Percentiles rank a stretch among this genome's conserved stretches.
phyloP scores from a whole-genome alignment of 2,329 filamentous ascomycete genomes.

The Scytalidium lignicola region DNA sequence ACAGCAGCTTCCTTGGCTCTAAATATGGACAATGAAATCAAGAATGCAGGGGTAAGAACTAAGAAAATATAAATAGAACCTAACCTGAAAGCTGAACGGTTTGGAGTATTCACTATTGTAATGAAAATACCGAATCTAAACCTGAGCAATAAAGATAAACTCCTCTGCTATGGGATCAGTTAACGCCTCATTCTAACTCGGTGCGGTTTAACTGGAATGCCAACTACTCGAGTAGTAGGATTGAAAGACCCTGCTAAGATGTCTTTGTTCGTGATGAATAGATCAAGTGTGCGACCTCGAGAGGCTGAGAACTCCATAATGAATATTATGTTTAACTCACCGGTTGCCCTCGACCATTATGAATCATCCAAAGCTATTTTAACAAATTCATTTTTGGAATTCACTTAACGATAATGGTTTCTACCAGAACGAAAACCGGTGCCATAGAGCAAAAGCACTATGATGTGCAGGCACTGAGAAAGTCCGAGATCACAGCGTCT shows the following conservation, averaged over 20 bases:
- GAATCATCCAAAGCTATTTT: too few species aligned
- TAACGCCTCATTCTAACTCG: not conserved
- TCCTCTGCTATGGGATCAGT: not conserved
- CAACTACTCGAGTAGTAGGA: too few species aligned
- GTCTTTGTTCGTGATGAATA: not conserved
- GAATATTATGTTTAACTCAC: not conserved
- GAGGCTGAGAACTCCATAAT: not conserved
- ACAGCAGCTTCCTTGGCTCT: too few species aligned
- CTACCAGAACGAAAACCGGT: slow-evolving; percentile 1
- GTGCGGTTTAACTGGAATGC: too few species aligned
- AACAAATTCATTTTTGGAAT: not conserved
- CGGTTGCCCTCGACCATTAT: too few species aligned
- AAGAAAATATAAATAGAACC: not conserved
- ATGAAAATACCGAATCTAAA: too few species aligned
- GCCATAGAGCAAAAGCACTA: slow-evolving; percentile 1
- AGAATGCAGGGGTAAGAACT: too few species aligned
- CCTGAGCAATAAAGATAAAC: too few species aligned
- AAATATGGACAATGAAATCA: too few species aligned
- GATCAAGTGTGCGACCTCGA: not conserved
- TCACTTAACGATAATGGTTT: slow-evolving; percentile 1
- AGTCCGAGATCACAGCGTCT: not conserved
- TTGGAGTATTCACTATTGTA: too few species aligned
- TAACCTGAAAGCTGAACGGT: not conserved
- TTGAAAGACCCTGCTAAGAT: not conserved
- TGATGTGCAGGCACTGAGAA: slow-evolving; percentile 1